These are phyloP conservation scores for Plectosphaerella sp. DNA, from an alignment of 2,329 filamentous ascomycete species.

Conservation along the genomic window DNA sequence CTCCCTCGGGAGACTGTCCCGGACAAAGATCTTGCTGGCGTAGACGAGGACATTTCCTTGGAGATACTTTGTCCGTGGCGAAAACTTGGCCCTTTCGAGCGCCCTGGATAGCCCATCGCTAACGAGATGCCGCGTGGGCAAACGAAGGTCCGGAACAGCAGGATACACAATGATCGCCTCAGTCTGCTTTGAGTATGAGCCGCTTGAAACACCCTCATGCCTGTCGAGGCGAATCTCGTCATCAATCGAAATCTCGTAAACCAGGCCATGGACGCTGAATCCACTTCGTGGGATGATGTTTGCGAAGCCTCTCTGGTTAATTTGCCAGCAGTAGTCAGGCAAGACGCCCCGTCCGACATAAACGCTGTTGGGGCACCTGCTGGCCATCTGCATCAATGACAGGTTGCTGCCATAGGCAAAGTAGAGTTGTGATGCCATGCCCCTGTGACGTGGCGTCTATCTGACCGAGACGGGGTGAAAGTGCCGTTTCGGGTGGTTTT, in stretches of 20 bases:
- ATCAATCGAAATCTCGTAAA: conserved; percentile 30
- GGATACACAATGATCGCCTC: neutral
- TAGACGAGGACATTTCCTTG: neutral
- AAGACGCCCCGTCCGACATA: conserved; percentile 33
- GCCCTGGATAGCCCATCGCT: neutral
- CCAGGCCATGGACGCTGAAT: conserved; percentile 33
- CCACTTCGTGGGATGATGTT: conserved; percentile 31
- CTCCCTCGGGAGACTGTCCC: neutral
- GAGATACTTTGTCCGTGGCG: neutral
- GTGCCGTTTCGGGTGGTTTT: too few species aligned
- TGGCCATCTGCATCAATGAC: conserved; percentile 37
- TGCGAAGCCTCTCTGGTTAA: conserved; percentile 42
- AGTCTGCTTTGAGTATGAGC: conserved; percentile 29
- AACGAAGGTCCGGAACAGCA: neutral
- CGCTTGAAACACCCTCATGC: conserved; percentile 33
- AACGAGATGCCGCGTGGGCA: neutral
- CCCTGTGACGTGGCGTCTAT: too few species aligned
- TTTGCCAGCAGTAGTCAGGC: conserved; percentile 36
- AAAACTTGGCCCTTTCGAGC: neutral
- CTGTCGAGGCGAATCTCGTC: conserved; percentile 35
- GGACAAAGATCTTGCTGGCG: neutral
- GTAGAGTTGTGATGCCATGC: conserved; percentile 18
- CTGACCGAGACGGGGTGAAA: too few species aligned
- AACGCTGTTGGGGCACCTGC: conserved; percentile 34
- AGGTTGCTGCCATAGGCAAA: conserved; percentile 45